Conservation (phyloP, 306 rosid species). For the Herpetospermum pedunculosum region DNA sequence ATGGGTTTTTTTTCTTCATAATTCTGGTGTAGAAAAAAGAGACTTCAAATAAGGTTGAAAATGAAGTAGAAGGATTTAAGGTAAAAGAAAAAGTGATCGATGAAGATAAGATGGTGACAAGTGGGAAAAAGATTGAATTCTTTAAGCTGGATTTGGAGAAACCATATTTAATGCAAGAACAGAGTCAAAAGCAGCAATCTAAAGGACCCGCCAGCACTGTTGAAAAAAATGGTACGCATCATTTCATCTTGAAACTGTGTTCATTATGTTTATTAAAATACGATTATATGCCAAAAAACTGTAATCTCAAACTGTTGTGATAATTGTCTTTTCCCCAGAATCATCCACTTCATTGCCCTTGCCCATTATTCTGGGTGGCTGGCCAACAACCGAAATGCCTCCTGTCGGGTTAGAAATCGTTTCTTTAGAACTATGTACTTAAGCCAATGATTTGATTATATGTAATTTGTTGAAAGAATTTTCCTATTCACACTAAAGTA, state of each 20-base stretch:
- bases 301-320: background rate
- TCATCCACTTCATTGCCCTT: constrained; percentile 23
- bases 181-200: constrained; percentile 19
- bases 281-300: background rate
- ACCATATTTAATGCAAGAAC: constrained; percentile 21
- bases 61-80: constrained; percentile 20
- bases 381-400: constrained; percentile 24
- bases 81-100: constrained; percentile 16
- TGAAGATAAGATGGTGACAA: constrained; percentile 16
- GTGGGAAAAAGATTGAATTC: constrained; percentile 22
- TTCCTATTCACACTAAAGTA: background rate
- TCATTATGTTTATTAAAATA: background rate
- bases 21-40: constrained; percentile 22
- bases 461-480: background rate
- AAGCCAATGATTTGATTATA: background rate
- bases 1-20: background rate
- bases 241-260: constrained; percentile 2
- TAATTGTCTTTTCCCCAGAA: constrained; percentile 17
- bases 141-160: constrained; percentile 27
- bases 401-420: constrained; percentile 30
- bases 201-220: constrained; percentile 17
- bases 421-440: background rate
- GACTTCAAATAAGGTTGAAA: constrained; percentile 20
- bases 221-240: constrained; percentile 35
- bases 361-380: constrained; percentile 27